Percentiles rank a stretch among this genome's conserved stretches.
Evolutionary conservation across 495 filamentous ascomycete genomes (phyloP).

Genomic region (Penicillium bialowiezense): DNA sequence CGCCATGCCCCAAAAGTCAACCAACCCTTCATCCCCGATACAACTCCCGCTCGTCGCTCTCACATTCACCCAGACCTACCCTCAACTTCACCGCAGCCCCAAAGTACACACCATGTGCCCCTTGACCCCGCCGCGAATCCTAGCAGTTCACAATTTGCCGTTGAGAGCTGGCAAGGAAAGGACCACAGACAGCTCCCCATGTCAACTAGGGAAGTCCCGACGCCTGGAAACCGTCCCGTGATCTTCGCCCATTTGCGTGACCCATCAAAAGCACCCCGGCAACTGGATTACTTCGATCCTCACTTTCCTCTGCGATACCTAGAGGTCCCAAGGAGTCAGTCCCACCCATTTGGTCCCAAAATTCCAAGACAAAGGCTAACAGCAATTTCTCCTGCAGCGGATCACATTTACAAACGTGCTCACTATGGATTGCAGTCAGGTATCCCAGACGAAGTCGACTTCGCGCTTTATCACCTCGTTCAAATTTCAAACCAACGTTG

Average conservation of each 20-base stretch:
- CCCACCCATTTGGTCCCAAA: background rate
- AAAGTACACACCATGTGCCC: slow-evolving; percentile 22
- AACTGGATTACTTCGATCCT: slow-evolving; percentile 43
- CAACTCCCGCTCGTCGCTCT: slow-evolving; percentile 39
- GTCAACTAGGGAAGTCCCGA: slow-evolving; percentile 42
- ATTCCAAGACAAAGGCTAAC: background rate
- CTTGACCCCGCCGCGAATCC: slow-evolving; percentile 31
- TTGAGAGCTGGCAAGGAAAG: slow-evolving; percentile 40
- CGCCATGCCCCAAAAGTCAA: slow-evolving; percentile 47
- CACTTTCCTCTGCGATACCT: slow-evolving; percentile 42
- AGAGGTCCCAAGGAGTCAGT: slow-evolving; percentile 43
- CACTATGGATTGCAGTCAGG: slow-evolving; percentile 76
- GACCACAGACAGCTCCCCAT: slow-evolving; percentile 37
- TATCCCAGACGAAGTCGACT: slow-evolving; percentile 78
- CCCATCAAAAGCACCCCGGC: slow-evolving; percentile 29
- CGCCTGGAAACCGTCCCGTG: slow-evolving; percentile 42
- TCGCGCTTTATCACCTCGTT: slow-evolving; percentile 86
- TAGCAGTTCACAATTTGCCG: slow-evolving; percentile 25
- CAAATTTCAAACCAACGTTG: slow-evolving; percentile 93
- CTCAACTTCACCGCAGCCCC: slow-evolving; percentile 37
- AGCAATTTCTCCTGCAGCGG: slow-evolving; percentile 22
- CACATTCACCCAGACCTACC: slow-evolving; percentile 29
- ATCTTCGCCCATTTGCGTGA: slow-evolving; percentile 29
- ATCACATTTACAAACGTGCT: slow-evolving; percentile 81
- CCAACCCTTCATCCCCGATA: slow-evolving; percentile 48